Percentiles rank a stretch among this genome's conserved stretches.
phyloP scores from a whole-genome alignment of 2,329 filamentous ascomycete species.

The Drechslerella stenobrocha region DNA sequence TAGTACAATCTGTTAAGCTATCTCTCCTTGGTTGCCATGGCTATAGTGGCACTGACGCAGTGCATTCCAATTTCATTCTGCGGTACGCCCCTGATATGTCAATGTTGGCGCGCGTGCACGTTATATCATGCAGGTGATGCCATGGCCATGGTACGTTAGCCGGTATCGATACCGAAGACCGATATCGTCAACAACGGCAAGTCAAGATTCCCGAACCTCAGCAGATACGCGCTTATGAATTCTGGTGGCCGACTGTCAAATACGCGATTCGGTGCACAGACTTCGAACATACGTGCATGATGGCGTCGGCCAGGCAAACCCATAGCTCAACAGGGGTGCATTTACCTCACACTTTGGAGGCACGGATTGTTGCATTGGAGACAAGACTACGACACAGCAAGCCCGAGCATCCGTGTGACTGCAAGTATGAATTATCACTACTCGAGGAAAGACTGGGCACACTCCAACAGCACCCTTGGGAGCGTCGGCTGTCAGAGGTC shows the following conservation, averaged over 20 bases:
- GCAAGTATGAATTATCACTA: conserved; percentile 41
- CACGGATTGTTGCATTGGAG: conserved; percentile 35
- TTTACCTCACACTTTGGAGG: conserved; percentile 10
- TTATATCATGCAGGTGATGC: background rate
- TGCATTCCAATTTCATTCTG: background rate
- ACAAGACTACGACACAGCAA: conserved; percentile 41
- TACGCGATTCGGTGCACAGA: too few species aligned
- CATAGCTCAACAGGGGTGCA: background rate
- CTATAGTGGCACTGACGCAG: too few species aligned
- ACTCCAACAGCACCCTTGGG: conserved; percentile 27
- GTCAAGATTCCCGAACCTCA: too few species aligned
- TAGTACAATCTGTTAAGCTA: too few species aligned
- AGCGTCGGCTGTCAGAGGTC: conserved; percentile 12
- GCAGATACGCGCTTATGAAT: too few species aligned
- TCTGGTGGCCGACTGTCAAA: background rate
- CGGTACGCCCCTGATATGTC: background rate
- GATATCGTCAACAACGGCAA: too few species aligned
- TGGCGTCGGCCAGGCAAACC: conserved; percentile 8
- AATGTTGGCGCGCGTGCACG: background rate
- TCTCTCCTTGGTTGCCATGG: too few species aligned
- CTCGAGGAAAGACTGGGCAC: conserved; percentile 34
- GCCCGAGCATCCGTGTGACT: conserved; percentile 39
- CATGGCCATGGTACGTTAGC: background rate
- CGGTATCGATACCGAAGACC: conserved; percentile 8
- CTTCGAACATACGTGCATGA: too few species aligned